phyloP scores from a whole-genome alignment of 2,329 filamentous ascomycete species.

The Calonectria honghensis region DNA sequence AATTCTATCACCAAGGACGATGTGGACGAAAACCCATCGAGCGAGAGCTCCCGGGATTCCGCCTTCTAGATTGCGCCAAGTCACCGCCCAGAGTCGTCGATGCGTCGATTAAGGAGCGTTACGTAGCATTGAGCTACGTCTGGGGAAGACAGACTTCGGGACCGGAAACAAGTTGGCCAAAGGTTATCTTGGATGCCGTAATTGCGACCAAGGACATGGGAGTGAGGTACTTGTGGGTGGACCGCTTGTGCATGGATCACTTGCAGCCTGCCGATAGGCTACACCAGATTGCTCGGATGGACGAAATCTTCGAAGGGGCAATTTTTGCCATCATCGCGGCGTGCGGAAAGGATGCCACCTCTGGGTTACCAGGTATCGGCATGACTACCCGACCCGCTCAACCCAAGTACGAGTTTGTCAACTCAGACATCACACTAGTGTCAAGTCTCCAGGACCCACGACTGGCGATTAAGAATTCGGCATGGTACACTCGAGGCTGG shows the following conservation, averaged over 20 bases:
- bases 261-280: constrained; percentile 50
- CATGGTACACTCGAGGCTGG: constrained; percentile 62
- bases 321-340: constrained; percentile 63
- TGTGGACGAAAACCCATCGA: constrained; percentile 55
- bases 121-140: constrained; percentile 61
- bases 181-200: constrained; percentile 58
- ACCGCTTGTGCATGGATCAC: constrained; percentile 60
- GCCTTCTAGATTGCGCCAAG: constrained; percentile 59
- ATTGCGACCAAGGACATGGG: constrained; percentile 57
- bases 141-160: constrained; percentile 53
- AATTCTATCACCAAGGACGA: constrained; percentile 58
- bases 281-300: constrained; percentile 61
- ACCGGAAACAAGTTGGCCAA: constrained; percentile 54
- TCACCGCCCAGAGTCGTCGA: constrained; percentile 57
- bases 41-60: constrained; percentile 56
- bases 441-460: constrained; percentile 58
- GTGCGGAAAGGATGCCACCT: constrained; percentile 57
- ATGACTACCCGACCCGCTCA: constrained; percentile 53
- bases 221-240: constrained; percentile 62
- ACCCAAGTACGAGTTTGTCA: constrained; percentile 58
- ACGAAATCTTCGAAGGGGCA: constrained; percentile 60
- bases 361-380: constrained; percentile 61
- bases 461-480: constrained; percentile 56
- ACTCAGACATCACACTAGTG: constrained; percentile 58
- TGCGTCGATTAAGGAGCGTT: constrained; percentile 55